Percentiles rank a stretch among this genome's conserved stretches.
phyloP scores from a whole-genome alignment of 371 early-diverging fungal species.

The Synchytrium microbalum region DNA sequence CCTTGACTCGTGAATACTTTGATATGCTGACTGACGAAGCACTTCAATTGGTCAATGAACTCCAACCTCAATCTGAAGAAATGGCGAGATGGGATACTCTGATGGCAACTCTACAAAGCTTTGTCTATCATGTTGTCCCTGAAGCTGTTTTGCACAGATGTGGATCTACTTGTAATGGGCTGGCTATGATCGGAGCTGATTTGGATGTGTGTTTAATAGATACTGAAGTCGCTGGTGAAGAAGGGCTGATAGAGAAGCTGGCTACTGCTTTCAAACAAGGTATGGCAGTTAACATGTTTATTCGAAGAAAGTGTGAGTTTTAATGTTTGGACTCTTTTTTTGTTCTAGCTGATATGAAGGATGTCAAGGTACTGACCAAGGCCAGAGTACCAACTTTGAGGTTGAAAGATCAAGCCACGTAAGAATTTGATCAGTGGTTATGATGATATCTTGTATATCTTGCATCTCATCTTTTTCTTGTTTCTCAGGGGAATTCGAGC shows the following conservation, averaged over 20 bases:
- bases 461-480: background rate
- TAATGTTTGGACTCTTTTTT: background rate
- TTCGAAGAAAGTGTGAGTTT: no score
- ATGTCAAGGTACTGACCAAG: constrained; percentile 24
- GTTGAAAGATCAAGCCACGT: constrained; percentile 14
- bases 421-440: background rate
- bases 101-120: constrained; percentile 16
- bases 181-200: constrained; percentile 24
- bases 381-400: constrained; percentile 27
- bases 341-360: constrained; percentile 23
- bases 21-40: constrained; percentile 21
- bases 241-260: constrained; percentile 24
- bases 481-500: constrained; percentile 24
- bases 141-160: constrained; percentile 18
- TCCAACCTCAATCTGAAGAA: constrained; percentile 15
- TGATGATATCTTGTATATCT: background rate
- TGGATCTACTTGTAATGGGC: constrained; percentile 24
- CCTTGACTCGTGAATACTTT: constrained; percentile 27
- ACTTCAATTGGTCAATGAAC: constrained; percentile 6
- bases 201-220: background rate
- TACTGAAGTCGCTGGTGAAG: constrained; percentile 1
- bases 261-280: constrained; percentile 23
- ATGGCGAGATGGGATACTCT: constrained; percentile 12
- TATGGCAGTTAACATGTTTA: constrained; percentile 6
- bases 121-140: constrained; percentile 17